Evolutionary conservation across 2,329 filamentous ascomycete genomes (phyloP), one percentile per base, ranked within the genome.

Genomic region (Talaromyces marneffei): DNA sequence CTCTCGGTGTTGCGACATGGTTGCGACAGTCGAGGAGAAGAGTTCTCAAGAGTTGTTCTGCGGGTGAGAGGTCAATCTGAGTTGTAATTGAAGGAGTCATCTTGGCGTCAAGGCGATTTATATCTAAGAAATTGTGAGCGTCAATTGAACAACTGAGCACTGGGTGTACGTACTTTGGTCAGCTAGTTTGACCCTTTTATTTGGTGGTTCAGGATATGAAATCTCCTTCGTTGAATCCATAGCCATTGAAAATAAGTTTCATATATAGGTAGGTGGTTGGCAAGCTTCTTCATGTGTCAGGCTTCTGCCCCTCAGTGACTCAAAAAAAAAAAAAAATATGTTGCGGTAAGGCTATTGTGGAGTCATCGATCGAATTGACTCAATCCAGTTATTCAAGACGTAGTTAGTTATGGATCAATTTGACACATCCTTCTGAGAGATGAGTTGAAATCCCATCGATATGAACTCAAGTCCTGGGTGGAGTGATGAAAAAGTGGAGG

Each of bases 11-110:
- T 16, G 33, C 10, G 20, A 53, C n/a, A 40, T 55, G 18, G 4
- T 59, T 46, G 16, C 57, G 57, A n/a, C 46, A 53, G 27, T 59
- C 57, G 10, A 59, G 46, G 14, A 59, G 27, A 5, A 59, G 37
- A 25, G 48, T 29, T 12, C 57, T 5, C 46, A 59, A 16, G 27
- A 59, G 57, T n/a, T 53, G 35, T 42, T 59, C 57, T 31, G 57
- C 57, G 7, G 57, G 57, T 33, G 23, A 27, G n/a, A 59, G 27
- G 20, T 42, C 35, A 16, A 50, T 39, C 20, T 52, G 42, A 27
- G n/a, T 25, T 9, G 44, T 4, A 5, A 23, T 33, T 42, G 25
- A 16, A 4, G 10, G 48, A 6, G 39, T 16, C 27, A 35, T 57
- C 20, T 48, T 37, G 9, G 4, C 2, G 3, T 57, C 16, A 3